Base-by-base conservation (phyloP, 2,329 filamentous ascomycete genomes). In the Orbilia oligospora region DNA sequence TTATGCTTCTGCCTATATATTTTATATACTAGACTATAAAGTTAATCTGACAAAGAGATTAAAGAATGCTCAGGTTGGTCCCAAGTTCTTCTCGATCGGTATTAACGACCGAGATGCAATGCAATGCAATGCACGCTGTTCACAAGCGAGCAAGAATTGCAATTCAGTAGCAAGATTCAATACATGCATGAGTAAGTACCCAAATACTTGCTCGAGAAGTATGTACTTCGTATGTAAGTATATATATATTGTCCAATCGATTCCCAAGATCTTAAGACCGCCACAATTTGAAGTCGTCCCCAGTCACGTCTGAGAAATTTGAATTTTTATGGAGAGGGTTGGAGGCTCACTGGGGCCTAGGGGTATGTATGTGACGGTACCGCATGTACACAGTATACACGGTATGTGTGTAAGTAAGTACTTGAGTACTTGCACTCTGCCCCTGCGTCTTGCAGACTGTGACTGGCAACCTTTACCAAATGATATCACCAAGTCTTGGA, bases 111-210 rank as follows among this genome's bases (percentile, higher is more conserved):
- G 18, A 49, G n/a, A 67, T 61, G 63, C 55, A 75, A 75, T 75
- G 71, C 71, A 75, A 75, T 75, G 71, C 71, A 75, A 75, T 75
- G 71, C 71, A 68, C 36, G 14, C n/a, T 65, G 12, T 22, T 65
- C 41, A 20, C 70, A 73, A 73, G 58, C 69, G 61, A 73, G 51
- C 24, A 58, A 6, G 27, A 58, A 58, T 36, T 30, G 27, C n/a
- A n/a, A n/a, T n/a, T n/a, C n/a, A n/a, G n/a, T n/a, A 33, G 49
- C 49, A 65, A 18, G 30, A 46, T 65, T n/a, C n/a, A n/a, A n/a
- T n/a, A n/a, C n/a, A n/a, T n/a, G n/a, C n/a, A n/a, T n/a, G n/a
- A n/a, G n/a, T n/a, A n/a, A n/a, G n/a, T n/a, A n/a, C n/a, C n/a
- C n/a, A n/a, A n/a, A n/a, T n/a, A n/a, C n/a, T n/a, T n/a, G n/a